Base-by-base conservation (phyloP, 73 alveolate genomes). In the Paramecium biaurelia region DNA sequence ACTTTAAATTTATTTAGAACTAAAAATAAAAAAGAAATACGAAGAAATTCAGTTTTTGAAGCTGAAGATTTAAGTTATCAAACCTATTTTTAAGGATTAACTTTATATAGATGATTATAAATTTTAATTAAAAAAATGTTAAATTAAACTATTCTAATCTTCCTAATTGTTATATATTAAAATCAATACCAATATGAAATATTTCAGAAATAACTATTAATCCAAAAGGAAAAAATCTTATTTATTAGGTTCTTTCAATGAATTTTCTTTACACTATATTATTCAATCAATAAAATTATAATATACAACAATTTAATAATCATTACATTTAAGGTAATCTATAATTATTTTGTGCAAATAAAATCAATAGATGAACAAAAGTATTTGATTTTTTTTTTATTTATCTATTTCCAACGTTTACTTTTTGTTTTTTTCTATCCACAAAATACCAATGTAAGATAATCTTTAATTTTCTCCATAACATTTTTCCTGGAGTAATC, bases 401-500 rank as follows among this genome's bases (percentile, higher is more conserved):
- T 53, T 67, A 26, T 67, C 26, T 30, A 24, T 5, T 32, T 14
- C 45, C 45, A 26, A 24, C 49, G 24, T 67, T 58, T 10, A 18
- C 38, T 1, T 58, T 30, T 32, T 21, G 26, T 26, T 67, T 67
- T 12, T 67, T 67, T 67, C 24, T 67, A 30, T 85, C 92, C 1
- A 85, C 85, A 85, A 85, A 85, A 56, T 85, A 76, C 15, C 34
- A 30, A 30, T 47, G 35, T 21, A 85, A 37, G 8, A 85, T 85
- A 28, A 85, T 53, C 9, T 85, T 57, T 18, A 85, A 30, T 57
- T 85, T 85, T 85, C 92, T 85, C 92, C 92, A 85, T 4, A 53
- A 49, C 34, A 53, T 37, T n/a, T 57, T 37, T 14, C 85, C 72
- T n/a, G 92, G 92, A 6, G 56, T 85, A 30, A 49, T 42, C 30